Evolutionary conservation across 352 stramenopile species (phyloP).

Genomic region (Globisporangium alternatum): DNA sequence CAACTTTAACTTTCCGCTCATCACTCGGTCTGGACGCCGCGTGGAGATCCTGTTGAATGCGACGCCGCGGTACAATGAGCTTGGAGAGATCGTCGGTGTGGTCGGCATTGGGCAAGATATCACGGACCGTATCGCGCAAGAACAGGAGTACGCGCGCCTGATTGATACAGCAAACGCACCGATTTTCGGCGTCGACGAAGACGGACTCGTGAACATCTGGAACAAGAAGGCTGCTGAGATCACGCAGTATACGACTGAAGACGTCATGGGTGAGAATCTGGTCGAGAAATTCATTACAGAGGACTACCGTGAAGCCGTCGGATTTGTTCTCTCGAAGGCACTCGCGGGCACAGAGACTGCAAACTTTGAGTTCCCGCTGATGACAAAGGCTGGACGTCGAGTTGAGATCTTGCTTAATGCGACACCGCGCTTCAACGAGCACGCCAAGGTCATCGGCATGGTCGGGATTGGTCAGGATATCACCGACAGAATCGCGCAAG

Average conservation of each 20-base stretch:
- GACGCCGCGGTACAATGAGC: constrained; percentile 71
- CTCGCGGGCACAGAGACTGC: constrained; percentile 59
- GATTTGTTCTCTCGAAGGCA: constrained; percentile 56
- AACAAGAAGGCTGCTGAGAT: constrained; percentile 91
- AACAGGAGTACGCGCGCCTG: constrained; percentile 85
- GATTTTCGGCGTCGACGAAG: constrained; percentile 86
- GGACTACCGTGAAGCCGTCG: constrained; percentile 66
- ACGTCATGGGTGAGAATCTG: constrained; percentile 88
- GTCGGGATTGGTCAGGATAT: constrained; percentile 89
- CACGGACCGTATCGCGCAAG: constrained; percentile 85
- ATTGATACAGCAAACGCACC: constrained; percentile 90
- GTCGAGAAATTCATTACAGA: constrained; percentile 90
- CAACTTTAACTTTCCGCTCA: constrained; percentile 85
- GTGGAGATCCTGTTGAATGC: constrained; percentile 82
- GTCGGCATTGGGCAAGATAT: constrained; percentile 86
- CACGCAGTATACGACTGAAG: constrained; percentile 86
- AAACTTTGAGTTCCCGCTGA: constrained; percentile 86
- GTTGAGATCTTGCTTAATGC: constrained; percentile 77
- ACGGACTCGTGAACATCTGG: constrained; percentile 87
- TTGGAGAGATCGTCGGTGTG: constrained; percentile 74
- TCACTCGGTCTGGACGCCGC: constrained; percentile 67
- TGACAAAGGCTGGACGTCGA: constrained; percentile 74
- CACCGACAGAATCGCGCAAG: constrained; percentile 67
- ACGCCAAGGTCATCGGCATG: constrained; percentile 78
- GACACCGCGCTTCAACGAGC: constrained; percentile 65